Percentiles rank a stretch among this genome's conserved stretches.
phyloP scores from a whole-genome alignment of 1,284 basidiomycete genomes.

The Fomes fomentarius region DNA sequence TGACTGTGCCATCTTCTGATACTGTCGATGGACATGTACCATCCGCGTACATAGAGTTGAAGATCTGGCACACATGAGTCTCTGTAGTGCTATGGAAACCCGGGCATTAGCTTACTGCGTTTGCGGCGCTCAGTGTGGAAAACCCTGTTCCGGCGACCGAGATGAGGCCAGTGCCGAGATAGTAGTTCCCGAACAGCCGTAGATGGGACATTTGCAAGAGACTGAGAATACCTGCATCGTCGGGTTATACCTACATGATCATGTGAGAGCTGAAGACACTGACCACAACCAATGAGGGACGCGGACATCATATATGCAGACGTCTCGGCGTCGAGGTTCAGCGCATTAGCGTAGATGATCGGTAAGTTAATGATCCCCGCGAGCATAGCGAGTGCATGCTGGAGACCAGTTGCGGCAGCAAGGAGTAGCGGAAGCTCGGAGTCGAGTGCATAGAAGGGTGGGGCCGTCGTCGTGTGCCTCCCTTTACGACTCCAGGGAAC shows the following conservation, averaged over 20 bases:
- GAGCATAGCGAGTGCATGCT: slow-evolving; percentile 83
- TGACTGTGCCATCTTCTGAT: slow-evolving; percentile 60
- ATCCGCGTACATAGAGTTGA: slow-evolving; percentile 74
- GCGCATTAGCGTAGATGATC: slow-evolving; percentile 75
- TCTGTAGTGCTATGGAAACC: too few relatives aligned
- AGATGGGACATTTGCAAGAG: slow-evolving; percentile 77
- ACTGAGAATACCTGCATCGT: slow-evolving; percentile 69
- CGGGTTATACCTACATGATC: too few relatives aligned
- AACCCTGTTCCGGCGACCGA: slow-evolving; percentile 89
- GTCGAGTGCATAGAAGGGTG: slow-evolving; percentile 77
- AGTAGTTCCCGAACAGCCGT: slow-evolving; percentile 61
- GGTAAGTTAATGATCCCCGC: slow-evolving; percentile 68
- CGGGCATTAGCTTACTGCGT: slow-evolving; percentile 64
- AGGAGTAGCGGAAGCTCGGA: slow-evolving; percentile 71
- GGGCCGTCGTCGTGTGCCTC: slow-evolving; percentile 39
- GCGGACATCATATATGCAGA: slow-evolving; percentile 85
- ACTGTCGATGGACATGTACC: slow-evolving; percentile 75
- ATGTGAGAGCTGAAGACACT: too few relatives aligned
- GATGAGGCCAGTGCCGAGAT: slow-evolving; percentile 79
- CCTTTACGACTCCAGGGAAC: slow-evolving; percentile 51
- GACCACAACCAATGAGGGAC: slow-evolving; percentile 78
- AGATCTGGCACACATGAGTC: slow-evolving; percentile 44
- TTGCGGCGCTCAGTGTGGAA: slow-evolving; percentile 77
- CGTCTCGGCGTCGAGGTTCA: slow-evolving; percentile 56
- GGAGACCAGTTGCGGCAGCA: slow-evolving; percentile 70